phyloP scores from a whole-genome alignment of 2,329 filamentous ascomycete genomes.

The Periconia sp. region DNA sequence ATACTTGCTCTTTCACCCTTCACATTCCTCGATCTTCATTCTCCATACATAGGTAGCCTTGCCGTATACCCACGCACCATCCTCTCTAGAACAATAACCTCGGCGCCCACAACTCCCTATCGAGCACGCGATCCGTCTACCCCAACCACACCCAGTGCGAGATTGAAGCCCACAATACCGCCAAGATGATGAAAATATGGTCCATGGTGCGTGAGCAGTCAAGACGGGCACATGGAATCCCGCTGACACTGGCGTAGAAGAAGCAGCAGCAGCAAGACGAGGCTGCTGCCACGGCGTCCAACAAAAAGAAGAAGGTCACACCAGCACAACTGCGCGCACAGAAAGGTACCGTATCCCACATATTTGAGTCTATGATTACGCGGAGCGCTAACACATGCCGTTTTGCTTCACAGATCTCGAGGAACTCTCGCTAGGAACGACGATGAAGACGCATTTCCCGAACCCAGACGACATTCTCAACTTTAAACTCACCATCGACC shows the following conservation, averaged over 20 bases:
- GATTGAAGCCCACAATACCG: constrained; percentile 23
- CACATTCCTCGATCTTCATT: background rate
- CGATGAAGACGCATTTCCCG: constrained; percentile 80
- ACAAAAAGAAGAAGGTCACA: constrained; percentile 98
- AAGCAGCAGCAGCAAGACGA: constrained; percentile 92
- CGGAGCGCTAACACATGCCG: constrained; percentile 8
- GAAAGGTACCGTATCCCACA: constrained; percentile 67
- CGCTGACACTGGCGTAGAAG: constrained; percentile 61
- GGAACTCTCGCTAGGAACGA: constrained; percentile 75
- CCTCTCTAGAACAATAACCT: constrained; percentile 12
- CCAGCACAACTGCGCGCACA: constrained; percentile 93
- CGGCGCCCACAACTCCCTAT: background rate
- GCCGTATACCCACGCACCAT: background rate
- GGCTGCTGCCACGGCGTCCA: constrained; percentile 74
- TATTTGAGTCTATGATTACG: background rate
- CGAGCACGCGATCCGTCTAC: constrained; percentile 18
- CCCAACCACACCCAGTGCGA: constrained; percentile 3
- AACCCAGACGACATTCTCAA: constrained; percentile 85
- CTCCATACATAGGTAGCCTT: background rate
- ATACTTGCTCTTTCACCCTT: background rate
- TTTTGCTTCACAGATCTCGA: constrained; percentile 66
- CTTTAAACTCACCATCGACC: constrained; percentile 79
- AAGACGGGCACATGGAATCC: background rate
- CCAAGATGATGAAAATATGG: constrained; percentile 98
- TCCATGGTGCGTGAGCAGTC: constrained; percentile 72